phyloP scores from a whole-genome alignment of 306 rosid species.

The Hippophae rhamnoides region DNA sequence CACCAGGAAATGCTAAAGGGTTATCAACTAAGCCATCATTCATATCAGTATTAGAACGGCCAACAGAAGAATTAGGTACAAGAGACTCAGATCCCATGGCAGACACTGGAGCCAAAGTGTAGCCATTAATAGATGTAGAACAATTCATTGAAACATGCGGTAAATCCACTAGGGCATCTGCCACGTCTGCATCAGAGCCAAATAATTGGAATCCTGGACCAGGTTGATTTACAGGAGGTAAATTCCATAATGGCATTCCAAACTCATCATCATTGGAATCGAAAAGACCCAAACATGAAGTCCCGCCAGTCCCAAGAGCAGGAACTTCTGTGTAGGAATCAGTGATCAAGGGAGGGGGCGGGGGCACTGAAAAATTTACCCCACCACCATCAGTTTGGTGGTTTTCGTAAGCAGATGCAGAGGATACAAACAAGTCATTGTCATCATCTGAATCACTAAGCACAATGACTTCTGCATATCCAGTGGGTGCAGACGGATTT shows the following conservation, averaged over 20 bases:
- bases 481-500: constrained; percentile 38
- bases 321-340: constrained; percentile 63
- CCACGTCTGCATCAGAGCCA: constrained; percentile 58
- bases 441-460: constrained; percentile 95
- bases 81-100: constrained; percentile 49
- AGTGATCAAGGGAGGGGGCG: constrained; percentile 31
- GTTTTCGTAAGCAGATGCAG: constrained; percentile 35
- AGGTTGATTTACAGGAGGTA: constrained; percentile 60
- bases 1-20: constrained; percentile 69
- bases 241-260: constrained; percentile 56
- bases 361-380: constrained; percentile 41
- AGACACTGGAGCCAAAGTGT: constrained; percentile 49
- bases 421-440: constrained; percentile 39
- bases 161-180: constrained; percentile 55
- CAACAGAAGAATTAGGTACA: constrained; percentile 43
- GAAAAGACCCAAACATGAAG: constrained; percentile 57
- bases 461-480: constrained; percentile 63
- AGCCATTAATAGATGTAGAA: constrained; percentile 72
- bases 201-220: constrained; percentile 78
- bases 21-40: constrained; percentile 79
- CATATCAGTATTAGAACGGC: constrained; percentile 55
- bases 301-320: constrained; percentile 40
- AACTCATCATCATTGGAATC: constrained; percentile 44
- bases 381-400: constrained; percentile 41
- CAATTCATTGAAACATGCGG: constrained; percentile 58